Evolutionary conservation across 495 filamentous ascomycete species (phyloP), one percentile per base, ranked within the genome.

Genomic region (Neohortaea acidophila): DNA sequence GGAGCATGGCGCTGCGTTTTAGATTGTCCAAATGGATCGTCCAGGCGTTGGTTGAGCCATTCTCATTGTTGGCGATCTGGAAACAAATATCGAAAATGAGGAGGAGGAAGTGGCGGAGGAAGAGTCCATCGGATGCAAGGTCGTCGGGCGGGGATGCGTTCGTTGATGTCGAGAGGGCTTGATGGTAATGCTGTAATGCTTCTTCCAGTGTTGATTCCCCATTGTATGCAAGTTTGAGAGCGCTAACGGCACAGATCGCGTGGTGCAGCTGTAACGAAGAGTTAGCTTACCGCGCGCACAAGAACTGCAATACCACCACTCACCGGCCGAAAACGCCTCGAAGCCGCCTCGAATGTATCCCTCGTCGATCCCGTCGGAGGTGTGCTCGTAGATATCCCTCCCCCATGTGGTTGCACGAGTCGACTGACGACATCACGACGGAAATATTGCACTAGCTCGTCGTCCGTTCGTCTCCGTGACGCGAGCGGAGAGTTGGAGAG

Each of bases 201-300:
- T 68, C 60, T 33, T 44, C 40, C 12, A 48, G 12, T 0, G 25
- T 32, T 13, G 36, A 18, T 2, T 3, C 5, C 10, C 36, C 21
- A 17, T 18, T 25, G 36, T 38, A 27, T 6, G 24, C 17, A 14
- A 73, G 57, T 47, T 65, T 70, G 34, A 77, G 61, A 13, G 69
- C 70, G 12, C 66, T 68, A 6, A 75, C 49, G 4, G 72, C 70
- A 64, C 72, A 70, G 35, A 77, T 68, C n/a, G 70, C 72, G 48
- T 72, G 67, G 30, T 65, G 65, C 36, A 75, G 64, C 72, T 75
- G 43, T 33, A 30, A 15, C 42, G 21, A 25, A 36, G 17, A 36
- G 53, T 24, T n/a, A n/a, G n/a, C n/a, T n/a, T n/a, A n/a, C n/a
- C n/a, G n/a, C n/a, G n/a, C n/a, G n/a, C n/a, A n/a, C n/a, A n/a